phyloP scores from a whole-genome alignment of 495 filamentous ascomycete genomes.

The Mycothermus thermophilus region DNA sequence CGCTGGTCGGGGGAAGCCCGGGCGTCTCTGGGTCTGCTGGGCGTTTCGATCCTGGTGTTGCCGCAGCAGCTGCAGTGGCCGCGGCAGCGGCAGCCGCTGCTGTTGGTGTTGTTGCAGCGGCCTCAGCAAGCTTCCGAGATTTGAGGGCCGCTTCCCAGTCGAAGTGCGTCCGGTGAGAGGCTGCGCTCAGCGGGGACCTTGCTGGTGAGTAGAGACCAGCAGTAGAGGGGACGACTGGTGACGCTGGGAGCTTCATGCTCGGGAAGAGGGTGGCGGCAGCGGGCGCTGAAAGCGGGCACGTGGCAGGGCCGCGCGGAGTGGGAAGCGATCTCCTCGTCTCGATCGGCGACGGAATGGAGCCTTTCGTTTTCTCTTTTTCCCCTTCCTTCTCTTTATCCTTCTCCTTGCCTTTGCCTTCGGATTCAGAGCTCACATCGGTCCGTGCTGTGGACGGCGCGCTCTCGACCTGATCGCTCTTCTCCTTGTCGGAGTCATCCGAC shows the following conservation, averaged over 20 bases:
- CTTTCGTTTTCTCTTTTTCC: conserved; percentile 9
- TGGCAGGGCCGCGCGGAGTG: conserved; percentile 26
- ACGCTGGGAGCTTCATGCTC: conserved; percentile 45
- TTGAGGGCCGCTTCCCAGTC: conserved; percentile 48
- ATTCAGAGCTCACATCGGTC: conserved; percentile 42
- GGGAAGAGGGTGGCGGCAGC: conserved; percentile 32
- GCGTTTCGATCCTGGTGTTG: conserved; percentile 16
- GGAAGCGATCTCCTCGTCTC: conserved; percentile 24
- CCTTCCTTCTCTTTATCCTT: conserved; percentile 14
- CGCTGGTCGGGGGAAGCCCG: conserved; percentile 1
- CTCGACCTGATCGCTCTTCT: conserved; percentile 23
- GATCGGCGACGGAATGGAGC: conserved; percentile 16
- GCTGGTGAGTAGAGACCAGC: conserved; percentile 28
- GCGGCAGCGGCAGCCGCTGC: no score
- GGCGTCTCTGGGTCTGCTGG: conserved; percentile 25
- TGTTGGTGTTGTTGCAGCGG: no score
- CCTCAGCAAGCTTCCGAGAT: conserved; percentile 33
- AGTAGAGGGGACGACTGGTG: conserved; percentile 41
- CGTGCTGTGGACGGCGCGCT: conserved; percentile 41
- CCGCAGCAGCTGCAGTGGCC: no score
- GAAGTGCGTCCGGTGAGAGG: conserved; percentile 42
- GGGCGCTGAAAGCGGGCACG: conserved; percentile 46
- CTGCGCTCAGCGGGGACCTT: conserved; percentile 37
- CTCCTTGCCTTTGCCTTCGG: conserved; percentile 30
- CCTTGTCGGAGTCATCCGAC: conserved; percentile 23